phyloP scores from a whole-genome alignment of 495 filamentous ascomycete species.

The Xylaria cubensis region DNA sequence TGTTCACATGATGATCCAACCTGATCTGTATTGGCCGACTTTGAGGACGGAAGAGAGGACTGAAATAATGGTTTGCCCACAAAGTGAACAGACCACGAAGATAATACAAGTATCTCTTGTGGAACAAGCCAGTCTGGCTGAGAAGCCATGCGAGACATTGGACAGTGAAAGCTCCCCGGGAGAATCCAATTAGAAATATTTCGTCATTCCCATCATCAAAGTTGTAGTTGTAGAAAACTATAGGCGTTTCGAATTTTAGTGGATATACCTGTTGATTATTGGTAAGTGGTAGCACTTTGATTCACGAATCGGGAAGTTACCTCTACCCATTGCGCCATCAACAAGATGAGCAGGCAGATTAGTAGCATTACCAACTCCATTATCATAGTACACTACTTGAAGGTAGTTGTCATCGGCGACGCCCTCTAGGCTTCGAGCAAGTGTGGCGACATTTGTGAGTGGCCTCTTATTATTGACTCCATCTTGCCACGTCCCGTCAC shows the following conservation, averaged over 20 bases:
- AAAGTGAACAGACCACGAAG: not conserved
- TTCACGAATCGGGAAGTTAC: not conserved
- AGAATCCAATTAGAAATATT: not conserved
- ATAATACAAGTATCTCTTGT: not conserved
- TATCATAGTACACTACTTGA: not conserved
- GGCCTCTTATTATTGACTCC: not conserved
- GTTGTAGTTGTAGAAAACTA: not conserved
- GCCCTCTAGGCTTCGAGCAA: not conserved
- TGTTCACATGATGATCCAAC: not conserved
- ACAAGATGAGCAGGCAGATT: not conserved
- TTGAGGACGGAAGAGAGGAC: not conserved
- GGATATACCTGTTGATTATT: not conserved
- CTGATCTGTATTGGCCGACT: not conserved
- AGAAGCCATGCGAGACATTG: conserved; percentile 1
- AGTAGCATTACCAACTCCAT: not conserved
- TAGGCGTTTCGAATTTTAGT: not conserved
- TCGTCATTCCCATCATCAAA: not conserved
- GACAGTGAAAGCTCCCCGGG: not conserved
- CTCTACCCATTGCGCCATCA: not conserved
- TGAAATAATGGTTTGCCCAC: not conserved
- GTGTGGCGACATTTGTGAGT: not conserved
- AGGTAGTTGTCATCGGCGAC: conserved; percentile 8
- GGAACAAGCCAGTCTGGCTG: not conserved
- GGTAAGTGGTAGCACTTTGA: not conserved
- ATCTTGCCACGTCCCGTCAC: conserved; percentile 2